Evolutionary conservation across 352 stramenopile genomes (phyloP).

Genomic region (Phytopythium ostracodes): DNA sequence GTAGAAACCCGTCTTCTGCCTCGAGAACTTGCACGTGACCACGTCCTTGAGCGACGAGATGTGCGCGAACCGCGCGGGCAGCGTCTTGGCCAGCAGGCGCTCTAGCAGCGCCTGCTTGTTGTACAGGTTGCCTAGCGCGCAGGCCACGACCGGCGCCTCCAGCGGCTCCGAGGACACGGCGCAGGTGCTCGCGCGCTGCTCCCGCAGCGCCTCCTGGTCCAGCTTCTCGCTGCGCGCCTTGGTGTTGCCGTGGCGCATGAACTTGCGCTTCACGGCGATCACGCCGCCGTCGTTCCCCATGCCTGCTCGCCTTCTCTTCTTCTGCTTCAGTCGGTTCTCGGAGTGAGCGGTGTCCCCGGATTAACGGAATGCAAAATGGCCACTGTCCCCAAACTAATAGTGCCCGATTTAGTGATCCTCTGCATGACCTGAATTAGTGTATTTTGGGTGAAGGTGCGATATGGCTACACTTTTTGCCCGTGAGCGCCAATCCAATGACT

Average conservation of each 20-base stretch:
- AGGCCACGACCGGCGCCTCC: conserved; percentile 82
- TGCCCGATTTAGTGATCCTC: no score
- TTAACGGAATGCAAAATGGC: no score
- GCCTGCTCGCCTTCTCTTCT: conserved; percentile 3
- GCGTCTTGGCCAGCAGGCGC: conserved; percentile 71
- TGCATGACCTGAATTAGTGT: no score
- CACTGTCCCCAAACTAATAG: no score
- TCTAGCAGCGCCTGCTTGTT: conserved; percentile 90
- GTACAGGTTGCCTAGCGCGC: conserved; percentile 88
- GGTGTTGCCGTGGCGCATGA: conserved; percentile 86
- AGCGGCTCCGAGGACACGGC: conserved; percentile 81
- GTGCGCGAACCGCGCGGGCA: conserved; percentile 73
- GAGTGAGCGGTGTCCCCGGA: no score
- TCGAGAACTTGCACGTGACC: conserved; percentile 60
- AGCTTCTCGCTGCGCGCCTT: conserved; percentile 67
- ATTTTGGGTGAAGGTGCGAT: no score
- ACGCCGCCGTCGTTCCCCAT: conserved; percentile 94
- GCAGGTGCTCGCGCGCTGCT: conserved; percentile 68
- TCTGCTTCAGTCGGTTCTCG: neutral
- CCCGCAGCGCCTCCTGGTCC: conserved; percentile 50
- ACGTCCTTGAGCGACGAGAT: conserved; percentile 88
- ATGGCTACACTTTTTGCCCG: no score
- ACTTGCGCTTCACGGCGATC: conserved; percentile 93
- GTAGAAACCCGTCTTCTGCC: conserved; percentile 12
- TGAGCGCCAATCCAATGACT: no score